phyloP scores from a whole-genome alignment of 768 basidiomycete species.

The Lentinus tigrinus region DNA sequence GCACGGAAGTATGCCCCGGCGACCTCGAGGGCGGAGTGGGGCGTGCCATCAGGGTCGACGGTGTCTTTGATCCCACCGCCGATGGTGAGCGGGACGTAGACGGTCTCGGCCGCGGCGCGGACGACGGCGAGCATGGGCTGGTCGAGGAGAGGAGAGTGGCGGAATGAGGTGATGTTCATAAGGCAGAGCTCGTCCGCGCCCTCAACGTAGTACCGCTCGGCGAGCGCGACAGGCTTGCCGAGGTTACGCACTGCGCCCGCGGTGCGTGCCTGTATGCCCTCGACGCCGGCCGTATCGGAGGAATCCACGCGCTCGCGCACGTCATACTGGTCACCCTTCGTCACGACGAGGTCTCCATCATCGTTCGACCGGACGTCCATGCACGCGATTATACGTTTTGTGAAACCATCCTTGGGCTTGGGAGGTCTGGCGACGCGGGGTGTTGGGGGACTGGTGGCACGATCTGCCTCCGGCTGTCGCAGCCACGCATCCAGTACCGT shows the following conservation, averaged over 20 bases:
- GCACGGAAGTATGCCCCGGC: constrained; percentile 95
- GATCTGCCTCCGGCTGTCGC: constrained; percentile 45
- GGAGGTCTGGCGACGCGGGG: constrained; percentile 37
- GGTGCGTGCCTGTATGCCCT: constrained; percentile 36
- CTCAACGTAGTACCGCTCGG: constrained; percentile 77
- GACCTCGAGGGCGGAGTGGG: constrained; percentile 85
- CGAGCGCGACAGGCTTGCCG: constrained; percentile 93
- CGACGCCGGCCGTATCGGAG: constrained; percentile 9
- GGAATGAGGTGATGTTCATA: constrained; percentile 99
- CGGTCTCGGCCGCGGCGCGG: constrained; percentile 79
- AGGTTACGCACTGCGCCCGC: constrained; percentile 91
- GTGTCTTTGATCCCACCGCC: constrained; percentile 98
- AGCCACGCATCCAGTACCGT: constrained; percentile 82
- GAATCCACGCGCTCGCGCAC: constrained; percentile 66
- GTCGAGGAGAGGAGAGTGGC: constrained; percentile 90
- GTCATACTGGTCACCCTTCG: constrained; percentile 99
- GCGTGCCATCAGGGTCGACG: constrained; percentile 92
- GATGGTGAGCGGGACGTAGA: constrained; percentile 97
- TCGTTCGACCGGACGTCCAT: constrained; percentile 98
- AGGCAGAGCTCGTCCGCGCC: constrained; percentile 97
- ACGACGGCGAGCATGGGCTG: constrained; percentile 99
- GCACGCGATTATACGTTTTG: constrained; percentile 94
- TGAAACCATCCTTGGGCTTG: constrained; percentile 62
- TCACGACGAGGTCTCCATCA: constrained; percentile 93
- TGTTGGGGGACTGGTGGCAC: constrained; percentile 35